Evolutionary conservation across 2,329 filamentous ascomycete genomes (phyloP), one percentile per base, ranked within the genome.

Genomic region (Fusarium nisikadoi): DNA sequence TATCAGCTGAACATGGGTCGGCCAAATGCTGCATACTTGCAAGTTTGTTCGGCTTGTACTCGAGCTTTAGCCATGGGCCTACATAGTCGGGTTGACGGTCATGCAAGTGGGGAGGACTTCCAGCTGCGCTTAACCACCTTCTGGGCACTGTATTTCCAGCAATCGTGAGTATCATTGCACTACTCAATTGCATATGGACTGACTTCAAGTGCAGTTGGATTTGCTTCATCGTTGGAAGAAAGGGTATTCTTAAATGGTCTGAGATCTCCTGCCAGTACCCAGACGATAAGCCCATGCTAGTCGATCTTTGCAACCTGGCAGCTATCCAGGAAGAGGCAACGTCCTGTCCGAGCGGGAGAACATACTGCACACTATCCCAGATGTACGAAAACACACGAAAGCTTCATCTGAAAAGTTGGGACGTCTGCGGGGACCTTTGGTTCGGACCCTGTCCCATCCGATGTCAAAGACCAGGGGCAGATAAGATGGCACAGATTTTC

Each of bases 161-260:
- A 47, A 47, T 5, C 4, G 13, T 47, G 20, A 47, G 45, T 4
- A 20, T n/a, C 4, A 27, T 14, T 3, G 1, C 4, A 16, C 19
- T 3, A 1, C 20, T n/a, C 1, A 3, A 0, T 2, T 16, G 7
- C 17, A 9, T n/a, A 3, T 11, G 7, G 4, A 1, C 27, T 46
- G 19, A 46, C 8, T n/a, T 1, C 9, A 8, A 29, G 0, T 3
- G 0, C 0, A 47, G 27, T 3, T 31, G 27, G 27, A 47, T 31
- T 3, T 47, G 27, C 0, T 47, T 47, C 0, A n/a, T 12, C 0
- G 45, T 47, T 11, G 19, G 45, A 2, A 47, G 27, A 16, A 31
- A 47, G 6, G 13, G 9, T 3, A n/a, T 31, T 5, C 6, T 47
- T 1, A 47, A 31, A 10, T 6, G 13, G 8, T n/a, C 27, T 1